These are phyloP conservation scores for Sonneratia caseolaris DNA, from an alignment of 345 rosid genomes.

Conservation along the genomic window DNA sequence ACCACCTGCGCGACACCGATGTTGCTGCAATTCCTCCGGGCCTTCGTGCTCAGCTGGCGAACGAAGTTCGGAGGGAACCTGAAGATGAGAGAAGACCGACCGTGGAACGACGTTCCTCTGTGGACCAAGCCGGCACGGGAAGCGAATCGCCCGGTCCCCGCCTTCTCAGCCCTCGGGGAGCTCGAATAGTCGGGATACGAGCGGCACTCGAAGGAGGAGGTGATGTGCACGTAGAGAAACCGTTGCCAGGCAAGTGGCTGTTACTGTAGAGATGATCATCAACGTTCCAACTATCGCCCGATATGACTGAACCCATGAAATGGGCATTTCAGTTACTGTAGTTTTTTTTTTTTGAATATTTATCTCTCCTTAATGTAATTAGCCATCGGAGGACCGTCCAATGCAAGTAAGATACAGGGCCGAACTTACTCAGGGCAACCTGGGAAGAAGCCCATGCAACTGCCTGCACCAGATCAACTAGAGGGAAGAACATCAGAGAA, in stretches of 20 bases:
- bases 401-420: no score
- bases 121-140: constrained; percentile 18
- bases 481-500: not conserved
- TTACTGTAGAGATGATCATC: no score
- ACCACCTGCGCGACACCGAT: constrained; percentile 98
- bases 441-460: not conserved
- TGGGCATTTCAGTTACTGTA: no score
- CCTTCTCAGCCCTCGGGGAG: constrained; percentile 4
- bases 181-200: constrained; percentile 51
- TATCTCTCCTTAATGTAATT: no score
- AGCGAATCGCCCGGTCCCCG: constrained; percentile 17
- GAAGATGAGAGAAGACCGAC: constrained; percentile 58
- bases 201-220: constrained; percentile 58
- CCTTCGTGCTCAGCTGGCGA: constrained; percentile 92
- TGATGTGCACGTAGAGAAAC: no score
- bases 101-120: constrained; percentile 22
- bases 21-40: constrained; percentile 96
- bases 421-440: no score
- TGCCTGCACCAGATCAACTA: constrained; percentile 8
- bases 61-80: constrained; percentile 93
- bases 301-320: no score
- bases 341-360: no score
- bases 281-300: no score
- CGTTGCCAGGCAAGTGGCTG: no score
- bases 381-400: not conserved